Evolutionary conservation across 2,329 filamentous ascomycete genomes (phyloP).

Genomic region (Pseudogymnoascus sp.): DNA sequence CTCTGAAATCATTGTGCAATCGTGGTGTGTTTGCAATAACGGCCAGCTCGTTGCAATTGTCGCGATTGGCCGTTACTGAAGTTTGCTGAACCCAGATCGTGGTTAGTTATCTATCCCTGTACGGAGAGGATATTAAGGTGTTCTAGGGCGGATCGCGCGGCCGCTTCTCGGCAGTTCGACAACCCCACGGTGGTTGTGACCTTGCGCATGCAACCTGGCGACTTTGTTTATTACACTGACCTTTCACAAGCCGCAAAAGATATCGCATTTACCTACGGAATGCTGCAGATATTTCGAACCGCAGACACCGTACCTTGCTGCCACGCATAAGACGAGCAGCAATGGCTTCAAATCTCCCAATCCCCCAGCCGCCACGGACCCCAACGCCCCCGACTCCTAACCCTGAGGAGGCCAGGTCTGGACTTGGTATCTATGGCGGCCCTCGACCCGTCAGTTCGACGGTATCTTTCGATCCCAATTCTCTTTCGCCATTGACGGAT

Average conservation of each 20-base stretch:
- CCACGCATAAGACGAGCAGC: conserved; percentile 3
- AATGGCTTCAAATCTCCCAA: conserved; percentile 52
- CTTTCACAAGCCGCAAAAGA: background rate
- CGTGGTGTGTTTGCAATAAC: background rate
- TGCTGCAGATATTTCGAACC: conserved; percentile 1
- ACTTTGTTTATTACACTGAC: conserved; percentile 3
- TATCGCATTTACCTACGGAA: background rate
- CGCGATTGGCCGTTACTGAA: background rate
- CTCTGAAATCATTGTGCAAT: conserved; percentile 5
- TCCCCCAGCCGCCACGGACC: conserved; percentile 52
- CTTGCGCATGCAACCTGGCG: conserved; percentile 1
- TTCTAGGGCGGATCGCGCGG: background rate
- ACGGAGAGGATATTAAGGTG: background rate
- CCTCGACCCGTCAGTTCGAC: conserved; percentile 22
- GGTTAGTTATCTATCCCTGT: background rate
- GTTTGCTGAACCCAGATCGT: background rate
- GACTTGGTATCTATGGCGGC: conserved; percentile 18
- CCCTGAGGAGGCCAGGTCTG: conserved; percentile 26
- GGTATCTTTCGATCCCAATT: conserved; percentile 33
- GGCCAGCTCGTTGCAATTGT: background rate
- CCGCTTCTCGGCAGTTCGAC: background rate
- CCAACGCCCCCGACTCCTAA: conserved; percentile 51
- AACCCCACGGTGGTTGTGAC: background rate
- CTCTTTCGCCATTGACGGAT: conserved; percentile 37
- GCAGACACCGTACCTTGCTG: background rate